Percentiles rank a stretch among this genome's conserved stretches.
These are phyloP conservation scores for Aethionema arabicum DNA, from an alignment of 345 rosid genomes.

Conservation along the genomic window DNA sequence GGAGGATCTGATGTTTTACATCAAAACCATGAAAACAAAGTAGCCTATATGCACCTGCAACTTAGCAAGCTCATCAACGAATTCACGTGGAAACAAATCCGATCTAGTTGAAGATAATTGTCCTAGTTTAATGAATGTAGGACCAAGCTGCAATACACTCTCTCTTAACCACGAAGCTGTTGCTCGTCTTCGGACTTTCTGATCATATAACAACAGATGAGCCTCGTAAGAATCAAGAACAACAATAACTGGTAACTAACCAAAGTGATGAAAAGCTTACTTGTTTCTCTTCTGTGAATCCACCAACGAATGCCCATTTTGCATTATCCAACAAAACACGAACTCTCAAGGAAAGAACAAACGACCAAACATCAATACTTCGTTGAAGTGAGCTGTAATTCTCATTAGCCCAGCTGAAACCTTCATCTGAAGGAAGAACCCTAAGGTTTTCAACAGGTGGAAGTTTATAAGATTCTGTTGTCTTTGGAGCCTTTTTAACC, in stretches of 20 bases:
- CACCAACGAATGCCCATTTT: slow-evolving; percentile 79
- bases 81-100: slow-evolving; percentile 85
- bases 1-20: slow-evolving; percentile 1
- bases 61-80: slow-evolving; percentile 96
- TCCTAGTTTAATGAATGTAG: slow-evolving; percentile 94
- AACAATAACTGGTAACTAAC: neutral
- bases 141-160: slow-evolving; percentile 89
- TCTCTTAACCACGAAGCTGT: slow-evolving; percentile 95
- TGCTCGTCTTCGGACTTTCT: slow-evolving; percentile 65
- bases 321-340: slow-evolving; percentile 80
- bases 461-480: slow-evolving; percentile 41
- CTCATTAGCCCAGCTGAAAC: slow-evolving; percentile 94
- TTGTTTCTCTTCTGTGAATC: slow-evolving; percentile 81
- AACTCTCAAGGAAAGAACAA: slow-evolving; percentile 62
- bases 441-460: slow-evolving; percentile 65
- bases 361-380: slow-evolving; percentile 88
- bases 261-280: slow-evolving; percentile 38
- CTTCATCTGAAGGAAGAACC: slow-evolving; percentile 87
- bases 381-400: slow-evolving; percentile 75
- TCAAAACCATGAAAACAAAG: slow-evolving; percentile 12
- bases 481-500: slow-evolving; percentile 41
- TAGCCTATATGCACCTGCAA: slow-evolving; percentile 60
- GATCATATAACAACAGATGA: slow-evolving; percentile 28
- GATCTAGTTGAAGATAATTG: slow-evolving; percentile 94
- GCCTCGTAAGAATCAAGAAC: slow-evolving; percentile 24